phyloP scores from a whole-genome alignment of 805 yeast genomes.

The Pichia manshurica region DNA sequence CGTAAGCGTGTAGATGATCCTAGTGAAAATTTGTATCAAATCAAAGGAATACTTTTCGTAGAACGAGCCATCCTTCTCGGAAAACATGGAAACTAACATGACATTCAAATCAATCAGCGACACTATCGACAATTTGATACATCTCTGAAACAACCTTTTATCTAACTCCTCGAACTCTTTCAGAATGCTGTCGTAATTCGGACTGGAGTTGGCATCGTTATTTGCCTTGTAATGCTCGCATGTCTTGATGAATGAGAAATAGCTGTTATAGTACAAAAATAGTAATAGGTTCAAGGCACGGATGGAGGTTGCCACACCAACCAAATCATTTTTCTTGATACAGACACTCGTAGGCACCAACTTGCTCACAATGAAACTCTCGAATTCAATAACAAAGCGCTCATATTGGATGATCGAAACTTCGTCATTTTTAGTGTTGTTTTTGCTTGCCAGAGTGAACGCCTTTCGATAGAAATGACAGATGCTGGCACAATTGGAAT shows the following conservation, averaged over 20 bases:
- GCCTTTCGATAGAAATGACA: slow-evolving; percentile 13
- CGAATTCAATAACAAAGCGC: slow-evolving; percentile 17
- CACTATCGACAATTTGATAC: slow-evolving; percentile 16
- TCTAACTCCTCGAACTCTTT: slow-evolving; percentile 15
- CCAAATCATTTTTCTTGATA: slow-evolving; percentile 10
- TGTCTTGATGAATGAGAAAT: slow-evolving; percentile 8
- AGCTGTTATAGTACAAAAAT: slow-evolving; percentile 19
- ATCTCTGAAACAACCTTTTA: slow-evolving; percentile 17
- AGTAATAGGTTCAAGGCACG: slow-evolving; percentile 19
- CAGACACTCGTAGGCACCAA: slow-evolving; percentile 9
- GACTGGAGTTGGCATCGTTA: background rate
- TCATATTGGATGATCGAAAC: slow-evolving; percentile 17
- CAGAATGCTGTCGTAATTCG: slow-evolving; percentile 5
- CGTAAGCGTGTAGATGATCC: slow-evolving; percentile 15
- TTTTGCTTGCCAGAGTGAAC: slow-evolving; percentile 9
- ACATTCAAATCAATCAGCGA: slow-evolving; percentile 19
- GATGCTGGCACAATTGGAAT: slow-evolving; percentile 4
- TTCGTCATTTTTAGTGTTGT: background rate
- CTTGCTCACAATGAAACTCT: slow-evolving; percentile 13
- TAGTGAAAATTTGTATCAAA: slow-evolving; percentile 20
- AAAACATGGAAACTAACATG: slow-evolving; percentile 12
- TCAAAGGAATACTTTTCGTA: slow-evolving; percentile 21
- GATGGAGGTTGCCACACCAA: slow-evolving; percentile 2
- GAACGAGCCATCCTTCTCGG: slow-evolving; percentile 8
- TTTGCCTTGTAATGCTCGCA: slow-evolving; percentile 1